Evolutionary conservation across 306 rosid species (phyloP).

Genomic region (Gynostemma pentaphyllum): DNA sequence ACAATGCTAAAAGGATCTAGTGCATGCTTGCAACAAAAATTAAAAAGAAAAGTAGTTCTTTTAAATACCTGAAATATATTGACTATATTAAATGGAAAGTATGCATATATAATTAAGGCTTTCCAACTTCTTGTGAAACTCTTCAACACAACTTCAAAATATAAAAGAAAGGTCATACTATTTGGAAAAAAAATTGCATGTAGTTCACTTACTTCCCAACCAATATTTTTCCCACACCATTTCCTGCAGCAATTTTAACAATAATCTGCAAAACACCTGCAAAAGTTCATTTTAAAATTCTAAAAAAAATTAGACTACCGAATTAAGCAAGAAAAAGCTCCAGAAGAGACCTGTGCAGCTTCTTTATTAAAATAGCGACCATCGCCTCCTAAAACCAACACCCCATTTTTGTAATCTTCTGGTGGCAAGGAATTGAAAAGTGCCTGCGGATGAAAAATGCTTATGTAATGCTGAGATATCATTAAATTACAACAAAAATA

Average conservation of each 20-base stretch:
- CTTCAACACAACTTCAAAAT: neutral
- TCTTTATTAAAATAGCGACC: slow-evolving; percentile 89
- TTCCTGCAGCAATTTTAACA: slow-evolving; percentile 91
- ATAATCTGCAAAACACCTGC: slow-evolving; percentile 49
- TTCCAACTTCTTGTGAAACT: neutral
- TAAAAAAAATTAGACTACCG: neutral
- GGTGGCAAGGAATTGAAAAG: slow-evolving; percentile 72
- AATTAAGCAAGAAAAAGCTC: neutral
- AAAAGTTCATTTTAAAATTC: slow-evolving; percentile 6
- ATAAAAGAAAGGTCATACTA: neutral
- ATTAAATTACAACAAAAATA: neutral
- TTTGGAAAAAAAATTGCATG: neutral
- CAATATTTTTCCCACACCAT: slow-evolving; percentile 83
- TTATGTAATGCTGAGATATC: neutral
- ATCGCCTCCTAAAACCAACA: slow-evolving; percentile 89
- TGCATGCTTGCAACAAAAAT: too few relatives aligned
- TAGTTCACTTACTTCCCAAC: slow-evolving; percentile 71
- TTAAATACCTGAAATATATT: neutral
- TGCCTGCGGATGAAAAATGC: slow-evolving; percentile 35
- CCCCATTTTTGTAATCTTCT: slow-evolving; percentile 79
- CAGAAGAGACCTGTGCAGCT: slow-evolving; percentile 65
- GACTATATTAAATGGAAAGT: neutral
- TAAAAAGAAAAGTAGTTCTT: neutral
- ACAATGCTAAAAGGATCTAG: too few relatives aligned
- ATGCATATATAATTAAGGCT: neutral